Evolutionary conservation across 2,329 filamentous ascomycete species (phyloP), one percentile per base, ranked within the genome.

Genomic region (Paecilomyces dactylethromorphus): DNA sequence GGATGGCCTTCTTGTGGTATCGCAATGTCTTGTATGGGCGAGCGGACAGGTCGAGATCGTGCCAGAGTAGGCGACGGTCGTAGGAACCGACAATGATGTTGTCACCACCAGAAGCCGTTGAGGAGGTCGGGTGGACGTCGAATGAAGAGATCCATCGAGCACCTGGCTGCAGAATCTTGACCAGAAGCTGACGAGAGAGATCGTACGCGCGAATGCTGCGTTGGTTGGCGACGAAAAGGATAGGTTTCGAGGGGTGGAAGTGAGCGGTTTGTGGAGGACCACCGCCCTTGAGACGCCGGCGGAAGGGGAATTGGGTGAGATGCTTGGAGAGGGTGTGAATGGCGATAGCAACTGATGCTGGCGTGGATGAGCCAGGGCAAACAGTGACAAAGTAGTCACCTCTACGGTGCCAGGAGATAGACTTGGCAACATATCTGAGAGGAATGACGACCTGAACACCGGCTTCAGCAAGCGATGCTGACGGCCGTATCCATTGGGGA

Each of bases 301-400:
- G 89, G 85, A 99, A 97, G 26, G 94, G 95, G 64, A 94, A 87
- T 75, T 99, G 94, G 2, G 92, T 97, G 53, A 93, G 84, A 76
- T 99, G 94, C 75, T 96, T 96, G 59, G 90, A 94, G 61, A 99
- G 81, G 0, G 93, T 97, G 78, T 99, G 94, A 62, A 99, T 96
- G 57, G 91, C 88, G 56, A 99, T 91, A 3, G 94, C 91, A 55
- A 77, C 70, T 3, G 76, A 78, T 22, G 76, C 76, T 1, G 77
- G 77, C 0, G 77, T 79, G n/a, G 76, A 78, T 31, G 77, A 73
- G 8, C 75, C 76, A 13, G 94, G 92, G 55, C 91, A 95, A 22
- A 97, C 91, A 0, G 92, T 95, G 65, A 91, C 88, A 69, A 99
- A 88, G 78, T 97, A 97, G 73, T 97, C 93, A 66, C 94, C 94